Evolutionary conservation across 768 basidiomycete species (phyloP).

Genomic region (Termitomyces sp.): DNA sequence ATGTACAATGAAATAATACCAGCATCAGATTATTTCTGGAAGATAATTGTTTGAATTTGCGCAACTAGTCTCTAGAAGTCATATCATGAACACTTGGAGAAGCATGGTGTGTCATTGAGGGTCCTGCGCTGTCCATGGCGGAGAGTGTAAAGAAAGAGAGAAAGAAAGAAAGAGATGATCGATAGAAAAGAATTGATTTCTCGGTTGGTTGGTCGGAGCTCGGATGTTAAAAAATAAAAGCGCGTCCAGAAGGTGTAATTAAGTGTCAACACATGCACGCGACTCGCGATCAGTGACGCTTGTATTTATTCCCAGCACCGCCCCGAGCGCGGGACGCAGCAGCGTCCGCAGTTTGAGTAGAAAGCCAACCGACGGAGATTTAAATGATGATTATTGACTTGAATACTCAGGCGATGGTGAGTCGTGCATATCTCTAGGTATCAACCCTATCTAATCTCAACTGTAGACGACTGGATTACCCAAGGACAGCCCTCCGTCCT

Average conservation of each 20-base stretch:
- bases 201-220: slow-evolving; percentile 10
- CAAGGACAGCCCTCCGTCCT: slow-evolving; percentile 44
- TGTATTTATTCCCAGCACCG: neutral
- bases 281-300: neutral
- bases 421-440: neutral
- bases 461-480: slow-evolving; percentile 13
- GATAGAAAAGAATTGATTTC: slow-evolving; percentile 14
- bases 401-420: slow-evolving; percentile 19
- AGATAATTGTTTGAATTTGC: slow-evolving; percentile 26
- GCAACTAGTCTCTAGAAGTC: slow-evolving; percentile 89
- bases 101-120: slow-evolving; percentile 20
- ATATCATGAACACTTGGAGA: slow-evolving; percentile 37
- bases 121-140: slow-evolving; percentile 22
- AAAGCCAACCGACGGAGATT: neutral
- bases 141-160: neutral
- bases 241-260: slow-evolving; percentile 1
- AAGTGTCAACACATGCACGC: neutral
- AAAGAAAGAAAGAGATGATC: slow-evolving; percentile 6
- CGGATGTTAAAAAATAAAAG: slow-evolving; percentile 13
- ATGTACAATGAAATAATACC: slow-evolving; percentile 24
- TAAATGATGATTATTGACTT: slow-evolving; percentile 23
- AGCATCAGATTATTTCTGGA: slow-evolving; percentile 29
- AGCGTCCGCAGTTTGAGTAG: slow-evolving; percentile 9
- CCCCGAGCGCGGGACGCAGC: slow-evolving; percentile 3
- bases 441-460: neutral